Evolutionary conservation across 768 basidiomycete genomes (phyloP).

Genomic region (Lentinula lateritia): DNA sequence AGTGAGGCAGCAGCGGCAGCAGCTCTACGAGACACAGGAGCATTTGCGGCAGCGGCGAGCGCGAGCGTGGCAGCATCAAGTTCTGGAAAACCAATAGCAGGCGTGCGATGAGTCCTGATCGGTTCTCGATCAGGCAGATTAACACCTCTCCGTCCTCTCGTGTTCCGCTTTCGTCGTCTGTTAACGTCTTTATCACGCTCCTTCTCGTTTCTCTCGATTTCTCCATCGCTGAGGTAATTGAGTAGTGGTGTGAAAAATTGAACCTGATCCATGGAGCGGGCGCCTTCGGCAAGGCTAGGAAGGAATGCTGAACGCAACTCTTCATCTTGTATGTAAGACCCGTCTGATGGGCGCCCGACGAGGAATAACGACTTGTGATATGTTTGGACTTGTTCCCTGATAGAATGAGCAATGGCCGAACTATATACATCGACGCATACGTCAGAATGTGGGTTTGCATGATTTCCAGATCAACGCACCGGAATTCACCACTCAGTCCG

Average conservation of each 20-base stretch:
- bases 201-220: conserved; percentile 84
- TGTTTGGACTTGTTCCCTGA: conserved; percentile 89
- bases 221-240: conserved; percentile 82
- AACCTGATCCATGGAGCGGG: conserved; percentile 75
- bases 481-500: conserved; percentile 89
- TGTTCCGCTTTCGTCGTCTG: conserved; percentile 79
- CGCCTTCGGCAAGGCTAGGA: conserved; percentile 66
- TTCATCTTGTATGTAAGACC: conserved; percentile 75
- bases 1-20: conserved; percentile 80
- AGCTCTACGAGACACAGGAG: conserved; percentile 71
- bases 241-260: conserved; percentile 83
- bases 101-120: conserved; percentile 85
- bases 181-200: conserved; percentile 92
- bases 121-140: conserved; percentile 91
- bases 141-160: conserved; percentile 74
- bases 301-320: conserved; percentile 89
- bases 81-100: conserved; percentile 81
- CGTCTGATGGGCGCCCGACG: conserved; percentile 82
- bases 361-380: conserved; percentile 91
- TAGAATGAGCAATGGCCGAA: conserved; percentile 92
- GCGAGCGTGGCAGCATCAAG: conserved; percentile 68
- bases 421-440: conserved; percentile 39
- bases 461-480: conserved; percentile 41
- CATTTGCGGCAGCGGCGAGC: conserved; percentile 55
- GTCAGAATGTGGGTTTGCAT: background rate